Conservation (phyloP, 73 alveolate genomes). For the Durusdinium trenchii region DNA sequence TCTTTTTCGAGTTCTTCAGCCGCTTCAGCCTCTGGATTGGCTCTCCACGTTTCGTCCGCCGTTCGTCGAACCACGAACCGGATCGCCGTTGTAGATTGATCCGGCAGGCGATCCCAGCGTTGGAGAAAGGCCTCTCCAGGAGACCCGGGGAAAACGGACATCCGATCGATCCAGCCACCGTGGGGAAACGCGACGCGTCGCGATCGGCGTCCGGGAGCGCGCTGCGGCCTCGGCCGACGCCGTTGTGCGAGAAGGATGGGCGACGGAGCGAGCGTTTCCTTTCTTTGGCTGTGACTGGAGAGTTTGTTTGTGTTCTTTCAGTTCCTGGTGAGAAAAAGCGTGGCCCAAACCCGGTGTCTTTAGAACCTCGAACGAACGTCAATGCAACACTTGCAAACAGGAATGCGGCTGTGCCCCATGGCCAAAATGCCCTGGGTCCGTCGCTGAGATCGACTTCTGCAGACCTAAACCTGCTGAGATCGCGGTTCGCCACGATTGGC, state of each 20-base stretch:
- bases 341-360: not conserved
- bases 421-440: constrained; percentile 79
- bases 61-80: too few species aligned
- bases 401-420: constrained; percentile 88
- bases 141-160: not conserved
- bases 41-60: too few species aligned
- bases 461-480: not conserved
- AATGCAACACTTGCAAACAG: not conserved
- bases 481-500: too few species aligned
- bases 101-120: constrained; percentile 53
- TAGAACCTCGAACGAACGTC: not conserved
- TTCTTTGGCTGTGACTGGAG: not conserved
- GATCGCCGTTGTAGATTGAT: too few species aligned
- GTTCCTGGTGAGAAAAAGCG: not conserved
- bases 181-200: too few species aligned
- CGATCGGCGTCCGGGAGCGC: too few species aligned
- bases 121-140: constrained; percentile 89
- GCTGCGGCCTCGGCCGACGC: too few species aligned
- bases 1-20: too few species aligned
- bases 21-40: too few species aligned
- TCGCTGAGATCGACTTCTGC: not conserved
- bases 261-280: not conserved
- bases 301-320: not conserved
- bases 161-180: not conserved
- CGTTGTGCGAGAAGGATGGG: too few species aligned